Conservation (phyloP, 2,329 filamentous ascomycete genomes). For the Arthrobotrys entomopaga region DNA sequence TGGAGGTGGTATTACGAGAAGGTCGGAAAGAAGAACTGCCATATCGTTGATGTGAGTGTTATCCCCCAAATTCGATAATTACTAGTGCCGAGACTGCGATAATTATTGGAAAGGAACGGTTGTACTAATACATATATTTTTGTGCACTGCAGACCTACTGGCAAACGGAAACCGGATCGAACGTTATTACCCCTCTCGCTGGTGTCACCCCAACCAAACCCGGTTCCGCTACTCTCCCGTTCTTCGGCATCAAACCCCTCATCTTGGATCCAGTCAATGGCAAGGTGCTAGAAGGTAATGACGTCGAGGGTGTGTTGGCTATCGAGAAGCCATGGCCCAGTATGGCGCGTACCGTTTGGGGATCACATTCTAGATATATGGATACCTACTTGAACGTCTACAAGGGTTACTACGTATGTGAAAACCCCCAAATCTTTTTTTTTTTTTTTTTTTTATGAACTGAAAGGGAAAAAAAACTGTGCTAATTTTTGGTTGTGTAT, state of each 20-base stretch:
- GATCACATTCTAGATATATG: conserved; percentile 97
- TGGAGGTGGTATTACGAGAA: conserved; percentile 99
- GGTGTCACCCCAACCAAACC: conserved; percentile 97
- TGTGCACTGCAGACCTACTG: conserved; percentile 83
- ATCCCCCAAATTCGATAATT: not conserved
- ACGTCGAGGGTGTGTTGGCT: conserved; percentile 94
- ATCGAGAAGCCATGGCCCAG: conserved; percentile 99
- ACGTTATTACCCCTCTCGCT: conserved; percentile 92
- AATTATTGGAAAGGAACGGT: not conserved
- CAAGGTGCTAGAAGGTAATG: conserved; percentile 91
- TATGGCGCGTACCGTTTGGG: conserved; percentile 98
- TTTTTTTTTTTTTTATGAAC: not conserved
- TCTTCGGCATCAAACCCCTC: conserved; percentile 97
- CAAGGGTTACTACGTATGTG: conserved; percentile 92
- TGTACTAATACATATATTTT: conserved; percentile 46
- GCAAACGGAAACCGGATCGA: conserved; percentile 98
- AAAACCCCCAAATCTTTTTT: too few relatives aligned
- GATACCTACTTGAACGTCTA: conserved; percentile 98
- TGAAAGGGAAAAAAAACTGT: not conserved
- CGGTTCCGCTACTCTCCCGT: conserved; percentile 92
- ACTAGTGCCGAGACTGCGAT: too few relatives aligned
- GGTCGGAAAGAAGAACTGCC: conserved; percentile 91
- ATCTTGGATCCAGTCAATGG: conserved; percentile 97
- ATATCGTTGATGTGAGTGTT: conserved; percentile 86
- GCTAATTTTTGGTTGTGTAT: conserved; percentile 21